Evolutionary conservation across 805 yeast genomes (phyloP).

Genomic region (Debaryomyces hansenii): DNA sequence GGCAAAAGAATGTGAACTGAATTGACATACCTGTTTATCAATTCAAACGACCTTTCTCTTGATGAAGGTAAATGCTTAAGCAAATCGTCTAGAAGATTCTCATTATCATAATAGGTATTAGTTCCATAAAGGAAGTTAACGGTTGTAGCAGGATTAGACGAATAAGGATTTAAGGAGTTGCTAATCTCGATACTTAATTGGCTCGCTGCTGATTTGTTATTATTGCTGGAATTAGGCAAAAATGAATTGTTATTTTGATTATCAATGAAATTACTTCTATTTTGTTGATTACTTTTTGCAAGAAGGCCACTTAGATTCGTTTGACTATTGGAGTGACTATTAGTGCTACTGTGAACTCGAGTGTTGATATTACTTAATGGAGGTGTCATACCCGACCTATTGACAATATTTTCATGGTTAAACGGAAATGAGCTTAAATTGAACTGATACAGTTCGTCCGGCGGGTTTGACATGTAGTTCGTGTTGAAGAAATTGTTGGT

Average conservation of each 20-base stretch:
- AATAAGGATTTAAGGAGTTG: constrained; percentile 28
- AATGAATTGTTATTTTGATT: background rate
- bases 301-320: constrained; percentile 12
- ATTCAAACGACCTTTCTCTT: constrained; percentile 44
- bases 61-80: constrained; percentile 45
- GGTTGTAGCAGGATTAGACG: constrained; percentile 34
- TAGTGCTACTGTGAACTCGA: background rate
- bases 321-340: constrained; percentile 6
- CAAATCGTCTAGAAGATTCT: constrained; percentile 34
- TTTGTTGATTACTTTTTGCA: constrained; percentile 6
- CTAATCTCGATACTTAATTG: constrained; percentile 18
- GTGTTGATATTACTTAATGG: background rate
- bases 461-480: constrained; percentile 17
- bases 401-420: constrained; percentile 15
- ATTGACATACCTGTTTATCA: constrained; percentile 48
- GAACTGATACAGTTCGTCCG: constrained; percentile 32
- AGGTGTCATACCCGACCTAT: background rate
- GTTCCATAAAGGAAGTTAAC: constrained; percentile 39
- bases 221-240: too few species aligned
- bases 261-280: constrained; percentile 16
- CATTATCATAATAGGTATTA: constrained; percentile 37
- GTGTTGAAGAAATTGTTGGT: constrained; percentile 36
- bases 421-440: constrained; percentile 35
- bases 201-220: background rate
- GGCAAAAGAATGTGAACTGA: constrained; percentile 61